phyloP scores from a whole-genome alignment of 2,329 filamentous ascomycete genomes.

The Delphinella strobiligena region DNA sequence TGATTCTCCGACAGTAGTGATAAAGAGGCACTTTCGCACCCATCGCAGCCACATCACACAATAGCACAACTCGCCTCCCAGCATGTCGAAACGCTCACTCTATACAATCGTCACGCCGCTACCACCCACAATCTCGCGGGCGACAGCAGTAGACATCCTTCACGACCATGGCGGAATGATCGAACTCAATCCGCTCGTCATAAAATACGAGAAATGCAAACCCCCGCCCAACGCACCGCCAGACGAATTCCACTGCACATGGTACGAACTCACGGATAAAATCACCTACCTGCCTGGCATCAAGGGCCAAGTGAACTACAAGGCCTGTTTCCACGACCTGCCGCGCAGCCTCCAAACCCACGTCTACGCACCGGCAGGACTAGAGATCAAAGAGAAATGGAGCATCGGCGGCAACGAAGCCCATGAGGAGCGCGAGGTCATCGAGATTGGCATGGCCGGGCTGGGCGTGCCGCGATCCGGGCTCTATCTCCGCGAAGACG shows the following conservation, averaged over 20 bases:
- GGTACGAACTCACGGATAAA: constrained; percentile 71
- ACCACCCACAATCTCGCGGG: constrained; percentile 53
- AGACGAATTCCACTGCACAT: constrained; percentile 60
- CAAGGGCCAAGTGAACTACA: constrained; percentile 61
- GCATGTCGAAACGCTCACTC: constrained; percentile 59
- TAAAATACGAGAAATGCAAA: constrained; percentile 55
- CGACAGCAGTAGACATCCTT: constrained; percentile 62
- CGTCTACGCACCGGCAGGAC: constrained; percentile 68
- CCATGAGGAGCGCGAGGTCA: constrained; percentile 53
- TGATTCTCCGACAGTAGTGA: neutral
- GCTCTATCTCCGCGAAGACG: constrained; percentile 74
- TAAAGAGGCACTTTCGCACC: too few relatives aligned
- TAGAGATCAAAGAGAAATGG: constrained; percentile 72
- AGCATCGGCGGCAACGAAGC: constrained; percentile 58
- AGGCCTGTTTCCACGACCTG: constrained; percentile 67
- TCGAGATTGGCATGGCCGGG: constrained; percentile 39
- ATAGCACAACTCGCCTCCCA: constrained; percentile 16
- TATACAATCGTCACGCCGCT: constrained; percentile 74
- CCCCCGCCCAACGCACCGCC: constrained; percentile 53
- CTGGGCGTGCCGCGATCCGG: constrained; percentile 53
- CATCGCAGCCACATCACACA: too few relatives aligned
- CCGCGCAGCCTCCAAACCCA: constrained; percentile 67
- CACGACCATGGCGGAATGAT: constrained; percentile 76
- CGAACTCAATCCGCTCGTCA: constrained; percentile 72
- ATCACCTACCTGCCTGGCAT: constrained; percentile 62